Conservation (phyloP, 169 alveolate genomes). For the Perkinsus marinus region DNA sequence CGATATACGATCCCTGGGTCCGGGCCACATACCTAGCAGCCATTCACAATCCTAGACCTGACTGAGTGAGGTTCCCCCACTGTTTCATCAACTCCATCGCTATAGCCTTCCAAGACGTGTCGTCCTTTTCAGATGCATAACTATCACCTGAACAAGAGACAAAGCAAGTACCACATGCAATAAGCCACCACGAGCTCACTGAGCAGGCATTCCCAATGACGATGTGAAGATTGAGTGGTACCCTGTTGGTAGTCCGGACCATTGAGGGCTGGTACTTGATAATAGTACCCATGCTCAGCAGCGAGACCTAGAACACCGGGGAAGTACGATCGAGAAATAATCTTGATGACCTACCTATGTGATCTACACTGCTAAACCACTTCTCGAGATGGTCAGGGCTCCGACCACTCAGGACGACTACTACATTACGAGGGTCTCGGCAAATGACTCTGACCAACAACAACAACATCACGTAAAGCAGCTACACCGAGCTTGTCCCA, state of each 20-base stretch:
- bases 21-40: slow-evolving; percentile 35
- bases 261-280: slow-evolving; percentile 7
- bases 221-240: neutral
- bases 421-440: slow-evolving; percentile 29
- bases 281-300: slow-evolving; percentile 25
- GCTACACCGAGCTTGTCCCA: neutral
- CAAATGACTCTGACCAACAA: neutral
- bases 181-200: neutral
- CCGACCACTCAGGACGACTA: slow-evolving; percentile 43
- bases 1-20: slow-evolving; percentile 69
- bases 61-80: neutral
- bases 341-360: neutral
- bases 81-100: slow-evolving; percentile 43
- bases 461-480: neutral
- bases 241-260: neutral
- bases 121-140: slow-evolving; percentile 9
- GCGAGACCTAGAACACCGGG: slow-evolving; percentile 17
- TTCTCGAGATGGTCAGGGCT: slow-evolving; percentile 32
- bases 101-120: slow-evolving; percentile 36
- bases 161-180: neutral
- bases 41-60: neutral
- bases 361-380: slow-evolving; percentile 27
- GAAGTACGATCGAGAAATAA: no score
- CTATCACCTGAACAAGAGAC: neutral
- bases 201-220: neutral